Conservation (phyloP, 352 stramenopile genomes). For the Phytophthora cactorum region DNA sequence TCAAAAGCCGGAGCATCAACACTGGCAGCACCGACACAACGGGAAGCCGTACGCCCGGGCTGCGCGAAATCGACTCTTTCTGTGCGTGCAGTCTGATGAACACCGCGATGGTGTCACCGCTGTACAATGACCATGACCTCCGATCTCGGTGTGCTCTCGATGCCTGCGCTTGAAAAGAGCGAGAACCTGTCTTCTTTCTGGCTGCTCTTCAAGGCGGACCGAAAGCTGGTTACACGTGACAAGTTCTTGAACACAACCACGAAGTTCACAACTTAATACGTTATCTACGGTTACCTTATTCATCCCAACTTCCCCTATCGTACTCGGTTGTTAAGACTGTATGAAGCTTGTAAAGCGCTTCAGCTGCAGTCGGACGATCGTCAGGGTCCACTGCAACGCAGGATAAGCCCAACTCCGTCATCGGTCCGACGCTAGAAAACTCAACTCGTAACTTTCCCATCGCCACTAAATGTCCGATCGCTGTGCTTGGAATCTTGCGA, state of each 20-base stretch:
- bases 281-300: slow-evolving; percentile 3
- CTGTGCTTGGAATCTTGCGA: slow-evolving; percentile 39
- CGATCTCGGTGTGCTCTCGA: slow-evolving; percentile 16
- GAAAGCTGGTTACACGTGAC: neutral
- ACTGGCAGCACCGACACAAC: slow-evolving; percentile 2
- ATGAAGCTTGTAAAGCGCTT: slow-evolving; percentile 48
- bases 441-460: slow-evolving; percentile 41
- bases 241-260: neutral
- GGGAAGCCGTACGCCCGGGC: slow-evolving; percentile 25
- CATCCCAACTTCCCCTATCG: slow-evolving; percentile 9
- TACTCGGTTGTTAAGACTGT: slow-evolving; percentile 36
- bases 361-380: slow-evolving; percentile 37
- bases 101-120: neutral
- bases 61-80: slow-evolving; percentile 17
- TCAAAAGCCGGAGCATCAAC: slow-evolving; percentile 18
- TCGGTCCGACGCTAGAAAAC: slow-evolving; percentile 31
- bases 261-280: neutral
- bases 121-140: slow-evolving; percentile 1
- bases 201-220: slow-evolving; percentile 12
- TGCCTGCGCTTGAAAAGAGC: slow-evolving; percentile 30
- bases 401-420: slow-evolving; percentile 26
- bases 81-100: neutral
- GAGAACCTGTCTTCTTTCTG: slow-evolving; percentile 9
- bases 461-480: slow-evolving; percentile 50
- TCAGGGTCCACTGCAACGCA: slow-evolving; percentile 43